Evolutionary conservation across 768 basidiomycete species (phyloP).

Genomic region (Sarcodon aspratus): DNA sequence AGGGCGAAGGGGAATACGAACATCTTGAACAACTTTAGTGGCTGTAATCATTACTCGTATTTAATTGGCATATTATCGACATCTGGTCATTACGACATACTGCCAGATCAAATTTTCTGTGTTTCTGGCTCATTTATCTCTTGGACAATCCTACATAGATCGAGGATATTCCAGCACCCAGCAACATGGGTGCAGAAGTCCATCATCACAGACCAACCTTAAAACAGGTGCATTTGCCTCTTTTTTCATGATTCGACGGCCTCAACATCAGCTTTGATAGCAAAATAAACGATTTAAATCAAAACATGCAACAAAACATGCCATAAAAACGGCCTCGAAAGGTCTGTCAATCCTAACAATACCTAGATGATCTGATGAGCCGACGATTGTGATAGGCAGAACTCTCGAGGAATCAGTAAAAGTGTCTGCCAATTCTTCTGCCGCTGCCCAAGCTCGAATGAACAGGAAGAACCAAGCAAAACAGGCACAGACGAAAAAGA

Average conservation of each 20-base stretch:
- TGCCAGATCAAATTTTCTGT: no score
- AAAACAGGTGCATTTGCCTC: constrained; percentile 52
- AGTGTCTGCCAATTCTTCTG: constrained; percentile 32
- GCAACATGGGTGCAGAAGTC: constrained; percentile 28
- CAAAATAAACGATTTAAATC: constrained; percentile 92
- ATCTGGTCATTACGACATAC: no score
- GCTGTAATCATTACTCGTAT: no score
- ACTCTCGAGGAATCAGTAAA: constrained; percentile 45
- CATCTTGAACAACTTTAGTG: no score
- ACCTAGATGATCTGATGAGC: not conserved
- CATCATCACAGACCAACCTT: constrained; percentile 76
- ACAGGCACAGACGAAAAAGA: constrained; percentile 68
- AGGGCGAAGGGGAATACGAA: no score
- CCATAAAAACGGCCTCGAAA: constrained; percentile 77
- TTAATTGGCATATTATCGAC: no score
- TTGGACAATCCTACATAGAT: no score
- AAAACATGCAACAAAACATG: constrained; percentile 77
- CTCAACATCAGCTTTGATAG: constrained; percentile 23
- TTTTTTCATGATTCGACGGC: constrained; percentile 1
- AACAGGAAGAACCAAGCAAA: constrained; percentile 82
- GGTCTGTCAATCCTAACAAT: constrained; percentile 27
- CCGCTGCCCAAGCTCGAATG: constrained; percentile 55
- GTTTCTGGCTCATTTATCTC: no score
- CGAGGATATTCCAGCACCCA: not conserved
- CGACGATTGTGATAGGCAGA: constrained; percentile 33